Base-by-base conservation (phyloP, 208 protist genomes). In the Acanthamoeba sp. region DNA sequence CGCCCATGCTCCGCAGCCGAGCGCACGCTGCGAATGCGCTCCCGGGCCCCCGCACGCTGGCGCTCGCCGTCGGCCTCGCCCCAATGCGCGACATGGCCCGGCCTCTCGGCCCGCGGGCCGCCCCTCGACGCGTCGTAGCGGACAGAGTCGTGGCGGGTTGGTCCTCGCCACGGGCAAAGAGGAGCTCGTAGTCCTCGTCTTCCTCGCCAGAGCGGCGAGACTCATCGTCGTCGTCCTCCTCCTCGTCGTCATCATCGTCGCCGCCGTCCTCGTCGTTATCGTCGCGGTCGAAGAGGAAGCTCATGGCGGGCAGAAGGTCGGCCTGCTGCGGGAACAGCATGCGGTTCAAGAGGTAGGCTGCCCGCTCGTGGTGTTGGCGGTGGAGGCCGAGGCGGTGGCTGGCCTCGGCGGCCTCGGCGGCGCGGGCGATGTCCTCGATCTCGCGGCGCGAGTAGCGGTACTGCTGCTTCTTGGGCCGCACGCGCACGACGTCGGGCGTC, bases 401-500 rank as follows among this genome's bases (percentile, higher is more conserved):
- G 7, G 18, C 18, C 50, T 57, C 50, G 50, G 50, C 42, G 29
- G 42, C 48, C 38, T 89, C 82, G 48, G 48, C 57, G 20, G 82
- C 82, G 48, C 57, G 48, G 24, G 82, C 82, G 18, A 89, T 89
- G 82, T 89, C 82, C 82, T 89, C 82, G 57, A 89, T 32, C 57
- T 89, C 82, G 29, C 82, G 82, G 6, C 82, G 82, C 40, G 82
- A 89, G 32, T 89, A 89, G 18, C 57, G n/a, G 38, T 89, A 89
- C 48, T 89, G 48, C 50, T 89, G 82, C 82, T 89, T 89, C 82
- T 89, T 89, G n/a, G 82, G 52, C 38, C 27, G 10, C 18, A 89
- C 82, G 48, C 57, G 48, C 20, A 89, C 82, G 29, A 89, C 82
- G 55, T 57, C 27, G 32, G 82, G 82, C 48, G 34, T n/a, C 45